Evolutionary conservation across 805 yeast genomes (phyloP), one percentile per base, ranked within the genome.

Genomic region (Pachysolen tannophilus): DNA sequence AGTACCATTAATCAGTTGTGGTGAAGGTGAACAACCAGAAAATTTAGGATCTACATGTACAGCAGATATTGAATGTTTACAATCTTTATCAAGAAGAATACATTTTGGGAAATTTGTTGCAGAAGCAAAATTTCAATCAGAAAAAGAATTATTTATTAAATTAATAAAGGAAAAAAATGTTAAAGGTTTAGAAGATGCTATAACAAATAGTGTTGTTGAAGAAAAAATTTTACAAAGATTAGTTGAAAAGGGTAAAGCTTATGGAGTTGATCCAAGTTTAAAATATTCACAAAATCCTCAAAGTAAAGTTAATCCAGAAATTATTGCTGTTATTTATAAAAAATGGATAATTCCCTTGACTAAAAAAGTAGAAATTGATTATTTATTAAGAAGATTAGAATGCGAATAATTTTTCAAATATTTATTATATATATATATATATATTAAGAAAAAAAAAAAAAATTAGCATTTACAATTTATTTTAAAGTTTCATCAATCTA

Each of bases 41-140:
- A 92, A 88, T 56, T 65, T 77, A 37, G 98, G 98, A 2, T 81
- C 94, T 19, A 84, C 92, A 26, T 79, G 94, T 3, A 63, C 76
- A 26, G 67, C 85, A 43, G 98, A 92, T 53, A 82, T 90, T 38
- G 94, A 83, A 45, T 75, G 82, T 45, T 67, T 92, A 45, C 96
- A 92, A 57, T 80, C 95, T 5, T 61, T 92, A 30, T 82, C 95
- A 7, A 69, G 98, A 49, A 72, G 98, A 53, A 85, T 92, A 46
- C 98, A 92, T 60, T 92, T 90, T 60, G 98, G 98, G 33, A 84
- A 83, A 59, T 92, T 90, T 65, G 98, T 92, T 8, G 98, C 98
- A 5, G 98, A 92, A 56, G 82, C 95, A 30, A 92, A 92, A 59
- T 92, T 76, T 57, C 78, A 69, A 48, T 61, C 66, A 19, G 92